phyloP scores from a whole-genome alignment of 148 eudicot genomes.

The Amaranthus palmeri region DNA sequence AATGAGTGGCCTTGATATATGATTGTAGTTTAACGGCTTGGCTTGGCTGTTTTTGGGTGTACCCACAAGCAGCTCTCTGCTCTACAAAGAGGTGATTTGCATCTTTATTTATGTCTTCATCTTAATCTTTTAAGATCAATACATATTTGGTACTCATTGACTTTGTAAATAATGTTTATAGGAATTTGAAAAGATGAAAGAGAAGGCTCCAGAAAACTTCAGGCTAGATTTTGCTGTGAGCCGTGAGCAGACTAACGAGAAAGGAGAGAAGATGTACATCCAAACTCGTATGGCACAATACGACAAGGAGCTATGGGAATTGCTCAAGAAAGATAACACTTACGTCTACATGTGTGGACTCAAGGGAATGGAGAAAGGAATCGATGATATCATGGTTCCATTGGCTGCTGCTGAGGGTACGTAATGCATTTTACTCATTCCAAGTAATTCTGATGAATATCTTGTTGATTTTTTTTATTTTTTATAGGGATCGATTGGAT shows the following conservation, averaged over 20 bases:
- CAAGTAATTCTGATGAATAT: background rate
- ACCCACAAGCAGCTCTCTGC: slow-evolving; percentile 87
- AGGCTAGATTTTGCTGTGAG: slow-evolving; percentile 90
- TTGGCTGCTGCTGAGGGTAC: slow-evolving; percentile 94
- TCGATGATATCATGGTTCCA: slow-evolving; percentile 90
- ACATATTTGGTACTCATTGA: background rate
- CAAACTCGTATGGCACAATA: slow-evolving; percentile 98
- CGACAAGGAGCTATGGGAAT: slow-evolving; percentile 82
- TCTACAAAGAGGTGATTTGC: slow-evolving; percentile 82
- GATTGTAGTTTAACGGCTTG: slow-evolving; percentile 83
- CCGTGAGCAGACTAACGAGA: slow-evolving; percentile 89
- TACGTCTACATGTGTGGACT: slow-evolving; percentile 96
- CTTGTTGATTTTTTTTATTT: too few species aligned
- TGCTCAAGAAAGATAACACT: slow-evolving; percentile 94
- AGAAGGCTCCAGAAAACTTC: slow-evolving; percentile 81
- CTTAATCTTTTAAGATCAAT: background rate
- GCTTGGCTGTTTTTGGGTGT: slow-evolving; percentile 99
- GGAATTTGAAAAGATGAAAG: slow-evolving; percentile 96
- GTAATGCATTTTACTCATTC: background rate
- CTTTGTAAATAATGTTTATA: slow-evolving; percentile 15
- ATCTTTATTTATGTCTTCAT: background rate
- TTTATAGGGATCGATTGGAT: slow-evolving; percentile 80
- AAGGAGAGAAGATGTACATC: slow-evolving; percentile 97
- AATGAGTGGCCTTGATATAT: background rate
- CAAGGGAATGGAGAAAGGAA: slow-evolving; percentile 98